Percentiles rank a stretch among this genome's conserved stretches.
Conservation (phyloP, 306 rosid genomes). For the Fragaria nilgerrensis region DNA sequence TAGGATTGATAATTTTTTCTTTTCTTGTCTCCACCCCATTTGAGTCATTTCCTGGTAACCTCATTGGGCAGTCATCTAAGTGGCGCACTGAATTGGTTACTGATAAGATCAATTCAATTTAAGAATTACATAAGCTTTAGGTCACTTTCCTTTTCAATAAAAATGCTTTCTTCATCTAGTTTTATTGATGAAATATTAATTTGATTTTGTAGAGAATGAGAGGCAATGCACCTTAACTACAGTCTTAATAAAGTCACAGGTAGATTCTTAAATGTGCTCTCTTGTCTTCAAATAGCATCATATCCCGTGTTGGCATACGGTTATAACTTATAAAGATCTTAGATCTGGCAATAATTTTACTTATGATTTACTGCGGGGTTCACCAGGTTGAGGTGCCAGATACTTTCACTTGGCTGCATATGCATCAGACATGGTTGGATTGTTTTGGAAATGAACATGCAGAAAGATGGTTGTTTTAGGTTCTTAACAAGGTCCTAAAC, state of each 20-base stretch:
- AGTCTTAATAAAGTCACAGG: slow-evolving; percentile 62
- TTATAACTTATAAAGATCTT: neutral
- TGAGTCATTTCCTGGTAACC: neutral
- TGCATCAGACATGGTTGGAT: slow-evolving; percentile 76
- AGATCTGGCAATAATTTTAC: neutral
- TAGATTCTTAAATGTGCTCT: slow-evolving; percentile 1
- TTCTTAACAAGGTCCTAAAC: slow-evolving; percentile 18
- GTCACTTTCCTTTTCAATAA: neutral
- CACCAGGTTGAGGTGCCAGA: slow-evolving; percentile 44
- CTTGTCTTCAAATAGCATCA: neutral
- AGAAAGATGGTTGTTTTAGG: slow-evolving; percentile 44
- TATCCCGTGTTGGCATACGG: neutral
- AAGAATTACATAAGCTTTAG: neutral
- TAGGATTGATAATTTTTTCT: neutral
- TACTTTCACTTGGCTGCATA: slow-evolving; percentile 55
- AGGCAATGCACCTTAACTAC: slow-evolving; percentile 51
- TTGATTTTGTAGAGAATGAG: slow-evolving; percentile 37
- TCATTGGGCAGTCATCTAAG: neutral
- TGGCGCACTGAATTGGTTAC: neutral
- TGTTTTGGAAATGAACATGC: slow-evolving; percentile 37
- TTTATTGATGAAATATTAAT: slow-evolving; percentile 15
- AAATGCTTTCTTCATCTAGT: neutral
- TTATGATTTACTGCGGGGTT: slow-evolving; percentile 22
- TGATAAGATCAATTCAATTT: neutral
- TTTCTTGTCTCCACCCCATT: neutral